Conservation (phyloP, 2,329 filamentous ascomycete species). For the Ceratocystis eucalypticola region DNA sequence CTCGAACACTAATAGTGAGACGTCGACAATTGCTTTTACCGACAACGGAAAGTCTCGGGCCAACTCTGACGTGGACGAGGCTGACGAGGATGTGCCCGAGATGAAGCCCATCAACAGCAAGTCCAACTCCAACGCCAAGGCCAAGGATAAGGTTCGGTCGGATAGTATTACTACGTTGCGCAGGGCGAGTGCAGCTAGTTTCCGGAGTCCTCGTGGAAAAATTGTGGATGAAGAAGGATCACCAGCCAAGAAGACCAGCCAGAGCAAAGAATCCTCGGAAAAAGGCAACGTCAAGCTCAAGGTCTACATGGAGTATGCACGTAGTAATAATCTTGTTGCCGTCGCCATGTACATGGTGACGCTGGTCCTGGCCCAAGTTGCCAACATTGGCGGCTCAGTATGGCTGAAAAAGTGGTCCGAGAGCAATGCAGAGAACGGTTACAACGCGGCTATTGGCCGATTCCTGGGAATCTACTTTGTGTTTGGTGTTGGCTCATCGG, state of each 20-base stretch:
- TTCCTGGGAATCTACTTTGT: constrained; percentile 94
- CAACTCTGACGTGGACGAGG: constrained; percentile 55
- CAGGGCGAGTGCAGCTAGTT: constrained; percentile 82
- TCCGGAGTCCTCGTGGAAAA: constrained; percentile 74
- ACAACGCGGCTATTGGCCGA: constrained; percentile 67
- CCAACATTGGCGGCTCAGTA: constrained; percentile 68
- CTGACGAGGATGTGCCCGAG: constrained; percentile 61
- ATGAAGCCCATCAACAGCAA: constrained; percentile 69
- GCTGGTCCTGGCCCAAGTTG: constrained; percentile 66
- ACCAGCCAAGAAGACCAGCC: constrained; percentile 57
- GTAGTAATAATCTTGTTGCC: constrained; percentile 77
- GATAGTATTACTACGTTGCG: constrained; percentile 71
- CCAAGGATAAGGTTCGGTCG: constrained; percentile 41
- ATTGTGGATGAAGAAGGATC: constrained; percentile 70
- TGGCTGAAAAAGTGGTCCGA: constrained; percentile 96
- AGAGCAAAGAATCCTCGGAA: constrained; percentile 76
- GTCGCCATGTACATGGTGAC: constrained; percentile 68
- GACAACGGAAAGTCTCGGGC: constrained; percentile 29
- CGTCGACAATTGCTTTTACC: constrained; percentile 42
- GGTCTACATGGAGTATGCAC: constrained; percentile 89
- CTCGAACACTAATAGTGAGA: constrained; percentile 37
- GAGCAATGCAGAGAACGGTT: constrained; percentile 50
- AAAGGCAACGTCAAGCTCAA: constrained; percentile 98
- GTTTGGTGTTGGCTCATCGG: constrained; percentile 75
- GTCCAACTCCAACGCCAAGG: constrained; percentile 30